Base-by-base conservation (phyloP, 1,284 basidiomycete species). In the Xerocomus cyaneibrunnescens region DNA sequence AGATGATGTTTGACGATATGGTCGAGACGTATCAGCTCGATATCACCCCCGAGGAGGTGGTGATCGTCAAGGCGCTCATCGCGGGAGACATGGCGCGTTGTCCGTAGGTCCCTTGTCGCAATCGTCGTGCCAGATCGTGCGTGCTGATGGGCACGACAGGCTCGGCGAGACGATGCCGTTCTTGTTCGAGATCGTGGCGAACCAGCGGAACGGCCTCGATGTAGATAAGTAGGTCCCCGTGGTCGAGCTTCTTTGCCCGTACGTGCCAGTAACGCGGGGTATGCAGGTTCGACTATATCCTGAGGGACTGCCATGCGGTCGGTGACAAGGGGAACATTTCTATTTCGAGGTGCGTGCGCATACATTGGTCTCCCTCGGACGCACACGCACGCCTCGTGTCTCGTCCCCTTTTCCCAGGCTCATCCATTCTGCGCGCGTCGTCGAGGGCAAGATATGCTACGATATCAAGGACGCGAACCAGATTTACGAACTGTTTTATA, bases 401-500 rank as follows among this genome's bases (percentile, higher is more conserved):
- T 21, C 17, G 10, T 1, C 6, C 7, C 3, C 16, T n/a, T 14
- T 38, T 32, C 32, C 32, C 48, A 87, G 88, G 22, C 75, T 91
- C 7, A 81, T 92, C 35, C 71, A 80, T 49, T 89, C 87, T 3
- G 83, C 87, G 0, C 77, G 87, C 6, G 89, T 90, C 13, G 79
- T 90, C 48, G 75, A 86, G 22, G 69, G 84, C 57, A 74, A 85
- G 58, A 89, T 92, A 22, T 89, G 86, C 65, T 91, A 87, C 58
- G 76, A 87, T 47, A 85, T 87, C 71, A 92, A 92, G 63, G 87
- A 90, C 52, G 83, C 82, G 0, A 84, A 87, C 58, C 80, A 83
- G 44, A 75, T 92, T 2, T 87, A 85, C 57, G 83, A 88, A 54
- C 76, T 91, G 3, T 89, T 81, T 57, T 76, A 82, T 30, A 82